Percentiles rank a stretch among this genome's conserved stretches.
Evolutionary conservation across 768 basidiomycete genomes (phyloP).

Genomic region (Lactifluus piperatus): DNA sequence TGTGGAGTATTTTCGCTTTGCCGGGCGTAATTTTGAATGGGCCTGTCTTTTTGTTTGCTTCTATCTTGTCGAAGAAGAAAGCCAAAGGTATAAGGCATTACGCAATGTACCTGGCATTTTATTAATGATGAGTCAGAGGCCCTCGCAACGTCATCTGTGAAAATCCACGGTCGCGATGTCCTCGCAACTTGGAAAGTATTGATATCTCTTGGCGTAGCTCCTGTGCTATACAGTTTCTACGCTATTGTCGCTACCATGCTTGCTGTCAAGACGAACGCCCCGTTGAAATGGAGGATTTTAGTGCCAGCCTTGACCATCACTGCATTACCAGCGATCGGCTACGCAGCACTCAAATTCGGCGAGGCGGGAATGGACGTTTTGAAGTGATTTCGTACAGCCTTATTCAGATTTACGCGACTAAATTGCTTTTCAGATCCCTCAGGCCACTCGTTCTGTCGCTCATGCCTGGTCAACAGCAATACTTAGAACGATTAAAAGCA

Average conservation of each 20-base stretch:
- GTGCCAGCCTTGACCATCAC: slow-evolving; percentile 69
- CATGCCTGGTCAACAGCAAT: slow-evolving; percentile 78
- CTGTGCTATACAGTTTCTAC: slow-evolving; percentile 77
- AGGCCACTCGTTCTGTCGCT: slow-evolving; percentile 81
- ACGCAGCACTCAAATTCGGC: slow-evolving; percentile 90
- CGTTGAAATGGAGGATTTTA: slow-evolving; percentile 54
- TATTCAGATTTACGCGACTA: slow-evolving; percentile 5
- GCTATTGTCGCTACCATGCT: slow-evolving; percentile 67
- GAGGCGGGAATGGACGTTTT: slow-evolving; percentile 96
- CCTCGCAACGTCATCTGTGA: slow-evolving; percentile 88
- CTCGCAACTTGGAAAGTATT: slow-evolving; percentile 95
- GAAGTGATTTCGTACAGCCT: slow-evolving; percentile 50
- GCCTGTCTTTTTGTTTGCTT: slow-evolving; percentile 92
- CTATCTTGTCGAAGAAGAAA: slow-evolving; percentile 73
- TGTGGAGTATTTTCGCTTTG: slow-evolving; percentile 78
- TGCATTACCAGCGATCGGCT: slow-evolving; percentile 78
- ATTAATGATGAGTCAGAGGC: slow-evolving; percentile 55
- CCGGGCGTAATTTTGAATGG: slow-evolving; percentile 88
- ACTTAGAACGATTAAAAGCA: slow-evolving; percentile 64
- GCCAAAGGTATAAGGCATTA: slow-evolving; percentile 55
- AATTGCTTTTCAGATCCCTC: slow-evolving; percentile 54
- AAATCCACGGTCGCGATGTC: slow-evolving; percentile 88
- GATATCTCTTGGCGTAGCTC: slow-evolving; percentile 81
- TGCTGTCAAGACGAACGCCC: slow-evolving; percentile 55
- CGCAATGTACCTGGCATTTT: not conserved